Percentiles rank a stretch among this genome's conserved stretches.
Conservation (phyloP, 2,329 filamentous ascomycete species). For the Aureobasidium musti region DNA sequence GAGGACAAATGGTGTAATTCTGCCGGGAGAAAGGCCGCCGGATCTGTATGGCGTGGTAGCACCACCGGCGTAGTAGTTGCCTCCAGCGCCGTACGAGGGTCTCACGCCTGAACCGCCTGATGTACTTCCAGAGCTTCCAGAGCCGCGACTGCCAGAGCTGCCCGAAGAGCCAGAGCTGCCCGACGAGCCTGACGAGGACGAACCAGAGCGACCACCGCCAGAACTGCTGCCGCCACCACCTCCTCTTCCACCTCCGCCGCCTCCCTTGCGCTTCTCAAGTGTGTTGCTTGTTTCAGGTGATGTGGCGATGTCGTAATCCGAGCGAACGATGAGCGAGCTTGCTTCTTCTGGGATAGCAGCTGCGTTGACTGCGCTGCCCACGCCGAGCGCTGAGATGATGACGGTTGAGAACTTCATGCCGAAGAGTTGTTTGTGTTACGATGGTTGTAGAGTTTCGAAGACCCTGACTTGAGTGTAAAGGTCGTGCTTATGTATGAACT, state of each 20-base stretch:
- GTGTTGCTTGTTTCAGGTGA: constrained; percentile 36
- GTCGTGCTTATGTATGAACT: not conserved
- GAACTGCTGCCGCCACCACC: constrained; percentile 41
- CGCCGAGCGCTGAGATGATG: constrained; percentile 15
- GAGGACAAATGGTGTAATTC: constrained; percentile 57
- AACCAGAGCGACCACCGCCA: constrained; percentile 33
- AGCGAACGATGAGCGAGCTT: constrained; percentile 18
- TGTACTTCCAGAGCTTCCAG: constrained; percentile 38
- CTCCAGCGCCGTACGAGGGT: constrained; percentile 63
- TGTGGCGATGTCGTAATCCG: constrained; percentile 8
- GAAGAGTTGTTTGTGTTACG: not conserved
- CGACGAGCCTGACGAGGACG: constrained; percentile 25
- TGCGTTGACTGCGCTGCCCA: constrained; percentile 18
- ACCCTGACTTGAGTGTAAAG: not conserved
- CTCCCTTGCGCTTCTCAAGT: constrained; percentile 54
- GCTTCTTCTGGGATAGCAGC: constrained; percentile 26
- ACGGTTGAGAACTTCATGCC: constrained; percentile 20
- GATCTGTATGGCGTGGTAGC: constrained; percentile 61
- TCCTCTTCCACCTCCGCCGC: constrained; percentile 48
- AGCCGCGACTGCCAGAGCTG: constrained; percentile 25
- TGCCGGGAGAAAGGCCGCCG: constrained; percentile 53
- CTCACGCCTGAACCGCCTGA: constrained; percentile 59
- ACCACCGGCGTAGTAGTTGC: constrained; percentile 68
- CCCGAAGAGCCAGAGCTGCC: constrained; percentile 29
- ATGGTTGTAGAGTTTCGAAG: not conserved